phyloP scores from a whole-genome alignment of 179 eudicot species.

The Patellifolia procumbens region DNA sequence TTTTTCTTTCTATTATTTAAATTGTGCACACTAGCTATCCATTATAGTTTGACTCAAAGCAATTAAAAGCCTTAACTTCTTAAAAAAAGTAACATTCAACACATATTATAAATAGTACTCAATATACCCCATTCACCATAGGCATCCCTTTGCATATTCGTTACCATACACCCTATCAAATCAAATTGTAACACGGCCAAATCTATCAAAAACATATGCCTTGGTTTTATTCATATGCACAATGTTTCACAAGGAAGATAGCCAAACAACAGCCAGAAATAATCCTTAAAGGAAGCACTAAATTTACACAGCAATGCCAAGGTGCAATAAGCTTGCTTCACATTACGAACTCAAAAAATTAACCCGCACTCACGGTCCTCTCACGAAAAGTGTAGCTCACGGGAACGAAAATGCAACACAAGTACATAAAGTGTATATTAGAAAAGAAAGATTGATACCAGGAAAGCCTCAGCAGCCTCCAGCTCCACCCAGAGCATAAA shows the following conservation, averaged over 20 bases:
- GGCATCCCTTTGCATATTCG: no score
- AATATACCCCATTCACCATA: no score
- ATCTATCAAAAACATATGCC: no score
- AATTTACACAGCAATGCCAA: neutral
- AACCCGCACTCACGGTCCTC: neutral
- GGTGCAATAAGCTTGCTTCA: neutral
- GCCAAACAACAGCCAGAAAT: neutral
- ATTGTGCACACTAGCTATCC: no score
- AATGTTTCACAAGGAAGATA: neutral
- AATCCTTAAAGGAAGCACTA: neutral
- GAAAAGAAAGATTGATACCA: constrained; percentile 47
- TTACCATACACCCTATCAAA: no score
- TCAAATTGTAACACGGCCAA: no score
- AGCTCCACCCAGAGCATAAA: constrained; percentile 97
- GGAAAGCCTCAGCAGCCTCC: constrained; percentile 87
- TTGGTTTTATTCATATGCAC: no score
- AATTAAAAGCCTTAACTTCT: no score
- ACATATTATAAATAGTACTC: no score
- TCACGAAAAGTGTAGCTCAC: neutral
- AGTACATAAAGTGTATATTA: neutral
- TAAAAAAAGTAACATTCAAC: no score
- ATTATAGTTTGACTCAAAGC: no score
- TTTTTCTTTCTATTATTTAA: no score
- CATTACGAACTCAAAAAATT: neutral
- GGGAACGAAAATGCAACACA: neutral